A percentile compares a stretch with the other conserved stretches of the same genome.
Evolutionary conservation across 306 rosid species (phyloP).

Genomic region (Coriaria nepalensis): DNA sequence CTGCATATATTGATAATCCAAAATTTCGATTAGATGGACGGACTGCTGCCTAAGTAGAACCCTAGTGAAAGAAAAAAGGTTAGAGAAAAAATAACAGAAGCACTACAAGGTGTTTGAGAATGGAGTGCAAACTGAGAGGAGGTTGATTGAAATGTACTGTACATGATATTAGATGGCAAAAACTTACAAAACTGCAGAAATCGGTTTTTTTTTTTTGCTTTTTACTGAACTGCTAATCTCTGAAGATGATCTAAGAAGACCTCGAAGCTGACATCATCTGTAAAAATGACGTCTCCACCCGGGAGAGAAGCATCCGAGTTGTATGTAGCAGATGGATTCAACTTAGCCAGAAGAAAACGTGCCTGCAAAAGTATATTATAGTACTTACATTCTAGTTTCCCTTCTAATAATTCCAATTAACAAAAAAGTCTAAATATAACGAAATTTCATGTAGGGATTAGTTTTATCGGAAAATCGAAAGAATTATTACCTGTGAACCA

Average conservation of each 20-base stretch:
- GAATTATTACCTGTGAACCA: slow-evolving; percentile 72
- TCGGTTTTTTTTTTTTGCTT: slow-evolving; percentile 15
- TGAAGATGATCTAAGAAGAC: slow-evolving; percentile 93
- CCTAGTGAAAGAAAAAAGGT: too few relatives aligned
- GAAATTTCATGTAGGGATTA: not conserved
- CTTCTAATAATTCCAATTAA: too few relatives aligned
- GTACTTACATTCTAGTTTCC: too few relatives aligned
- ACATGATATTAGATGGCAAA: slow-evolving; percentile 14
- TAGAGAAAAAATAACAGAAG: too few relatives aligned
- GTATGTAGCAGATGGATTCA: slow-evolving; percentile 86
- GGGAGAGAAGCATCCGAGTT: slow-evolving; percentile 55
- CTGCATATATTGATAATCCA: too few relatives aligned
- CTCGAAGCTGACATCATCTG: slow-evolving; percentile 91
- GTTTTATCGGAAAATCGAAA: slow-evolving; percentile 1
- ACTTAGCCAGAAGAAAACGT: slow-evolving; percentile 77
- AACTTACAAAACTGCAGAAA: slow-evolving; percentile 21
- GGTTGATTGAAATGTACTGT: slow-evolving; percentile 12
- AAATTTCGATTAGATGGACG: too few relatives aligned
- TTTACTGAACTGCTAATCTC: slow-evolving; percentile 86
- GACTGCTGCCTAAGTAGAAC: too few relatives aligned
- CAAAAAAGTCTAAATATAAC: not conserved
- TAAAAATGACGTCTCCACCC: slow-evolving; percentile 83
- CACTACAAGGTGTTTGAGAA: too few relatives aligned
- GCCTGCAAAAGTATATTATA: slow-evolving; percentile 35
- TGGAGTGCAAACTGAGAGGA: too few relatives aligned